Evolutionary conservation across 2,329 filamentous ascomycete genomes (phyloP), one percentile per base, ranked within the genome.

Genomic region (Cadophora sp.): DNA sequence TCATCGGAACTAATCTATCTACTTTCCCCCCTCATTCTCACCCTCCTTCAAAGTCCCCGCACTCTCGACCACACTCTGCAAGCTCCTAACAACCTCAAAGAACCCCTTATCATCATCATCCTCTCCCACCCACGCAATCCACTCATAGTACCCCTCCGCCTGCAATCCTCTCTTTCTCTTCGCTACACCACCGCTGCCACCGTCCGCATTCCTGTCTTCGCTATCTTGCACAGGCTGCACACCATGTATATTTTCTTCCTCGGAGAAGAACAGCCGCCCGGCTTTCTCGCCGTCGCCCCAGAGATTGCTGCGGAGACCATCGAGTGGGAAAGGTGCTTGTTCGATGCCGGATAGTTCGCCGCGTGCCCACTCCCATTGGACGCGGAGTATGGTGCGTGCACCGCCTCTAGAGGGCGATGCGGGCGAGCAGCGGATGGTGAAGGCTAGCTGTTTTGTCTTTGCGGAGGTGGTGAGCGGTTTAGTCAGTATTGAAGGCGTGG

Each of bases 141-240:
- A 77, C 56, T 72, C 69, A 69, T 74, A 76, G 29, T 59, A 62
- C 1, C 71, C 72, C 64, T 73, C 74, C 16, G 73, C 74, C 37
- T 55, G 66, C 12, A 58, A 64, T 37, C 64, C 64, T 22, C 58
- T 60, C 66, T 62, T 62, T 46, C 60, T 68, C 19, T 65, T 64
- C 46, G n/a, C n/a, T n/a, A n/a, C n/a, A n/a, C 64, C 67, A 9
- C 62, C 67, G 9, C 61, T 37, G 43, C 61, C 55, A 40, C 55
- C 59, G 40, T 65, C 55, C 53, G 50, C 11, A 65, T 62, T 19
- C 12, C 19, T 40, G 6, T 16, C 37, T 12, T 40, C 37, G 14
- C 37, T 40, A 40, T 64, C 61, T 53, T 61, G 34, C 27, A 31
- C 22, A n/a, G 59, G n/a, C 26, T 12, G 4, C 11, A 46, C 29